Percentiles rank a stretch among this genome's conserved stretches.
phyloP scores from a whole-genome alignment of 345 rosid species.

The Iberis pinnata region DNA sequence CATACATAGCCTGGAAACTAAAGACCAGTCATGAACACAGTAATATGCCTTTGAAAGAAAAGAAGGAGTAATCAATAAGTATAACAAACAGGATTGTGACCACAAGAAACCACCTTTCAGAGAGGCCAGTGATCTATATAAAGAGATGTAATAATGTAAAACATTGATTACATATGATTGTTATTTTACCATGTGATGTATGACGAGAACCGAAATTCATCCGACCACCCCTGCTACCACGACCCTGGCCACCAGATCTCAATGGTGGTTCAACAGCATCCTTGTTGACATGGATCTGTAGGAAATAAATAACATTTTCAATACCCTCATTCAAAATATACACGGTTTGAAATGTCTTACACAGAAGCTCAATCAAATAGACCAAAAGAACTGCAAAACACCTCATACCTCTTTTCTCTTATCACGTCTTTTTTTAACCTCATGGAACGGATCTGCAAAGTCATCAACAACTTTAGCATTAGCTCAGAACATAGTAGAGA shows the following conservation, averaged over 20 bases:
- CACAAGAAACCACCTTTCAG: slow-evolving; percentile 6
- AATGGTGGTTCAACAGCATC: slow-evolving; percentile 63
- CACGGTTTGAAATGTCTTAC: slow-evolving; percentile 4
- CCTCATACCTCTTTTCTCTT: slow-evolving; percentile 67
- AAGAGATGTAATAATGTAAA: slow-evolving; percentile 15
- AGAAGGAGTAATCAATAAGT: neutral
- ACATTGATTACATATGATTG: neutral
- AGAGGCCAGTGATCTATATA: slow-evolving; percentile 6
- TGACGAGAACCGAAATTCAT: slow-evolving; percentile 43
- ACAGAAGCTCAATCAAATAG: neutral
- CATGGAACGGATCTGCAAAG: slow-evolving; percentile 72
- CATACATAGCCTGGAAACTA: neutral
- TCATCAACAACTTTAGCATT: slow-evolving; percentile 19
- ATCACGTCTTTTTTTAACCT: slow-evolving; percentile 80
- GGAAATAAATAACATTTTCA: slow-evolving; percentile 5
- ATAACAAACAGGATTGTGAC: slow-evolving; percentile 6
- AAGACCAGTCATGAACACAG: slow-evolving; percentile 7
- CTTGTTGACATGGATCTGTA: slow-evolving; percentile 53
- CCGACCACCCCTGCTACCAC: slow-evolving; percentile 59
- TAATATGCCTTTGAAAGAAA: neutral
- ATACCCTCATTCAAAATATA: slow-evolving; percentile 10
- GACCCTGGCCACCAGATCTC: slow-evolving; percentile 58
- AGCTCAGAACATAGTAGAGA: slow-evolving; percentile 17
- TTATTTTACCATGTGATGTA: slow-evolving; percentile 51
- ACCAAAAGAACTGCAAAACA: slow-evolving; percentile 6